A percentile compares a stretch with the other conserved stretches of the same genome.
These are phyloP conservation scores for Monilinia laxa DNA, from an alignment of 2,329 filamentous ascomycete genomes.

Conservation along the genomic window DNA sequence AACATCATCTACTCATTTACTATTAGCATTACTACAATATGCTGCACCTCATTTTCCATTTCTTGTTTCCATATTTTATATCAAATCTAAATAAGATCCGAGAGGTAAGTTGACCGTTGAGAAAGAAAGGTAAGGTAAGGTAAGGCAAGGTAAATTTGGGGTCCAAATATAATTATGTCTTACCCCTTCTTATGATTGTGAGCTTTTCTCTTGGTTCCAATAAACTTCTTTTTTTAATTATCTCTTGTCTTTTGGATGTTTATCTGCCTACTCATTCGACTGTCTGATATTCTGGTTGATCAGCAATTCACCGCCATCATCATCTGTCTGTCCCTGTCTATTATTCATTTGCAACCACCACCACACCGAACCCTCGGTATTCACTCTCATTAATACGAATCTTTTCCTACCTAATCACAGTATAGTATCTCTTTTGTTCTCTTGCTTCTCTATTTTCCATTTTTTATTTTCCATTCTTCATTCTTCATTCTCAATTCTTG, in stretches of 20 bases:
- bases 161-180: constrained; percentile 13
- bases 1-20: constrained; percentile 11
- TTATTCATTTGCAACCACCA: not conserved
- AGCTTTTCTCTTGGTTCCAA: constrained; percentile 12
- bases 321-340: constrained; percentile 6
- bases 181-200: not conserved
- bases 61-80: not conserved
- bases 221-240: constrained; percentile 10
- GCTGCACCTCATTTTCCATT: not conserved
- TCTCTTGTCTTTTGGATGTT: not conserved
- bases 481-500: not conserved
- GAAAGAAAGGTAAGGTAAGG: not conserved
- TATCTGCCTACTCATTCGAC: not conserved
- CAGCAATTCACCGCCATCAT: constrained; percentile 18
- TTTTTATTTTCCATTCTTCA: not conserved
- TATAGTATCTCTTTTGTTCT: not conserved
- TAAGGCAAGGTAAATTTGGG: not conserved
- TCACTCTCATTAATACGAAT: constrained; percentile 11
- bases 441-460: not conserved
- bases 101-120: not conserved
- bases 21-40: not conserved
- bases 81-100: not conserved
- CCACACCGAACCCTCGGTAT: not conserved
- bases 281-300: constrained; percentile 3
- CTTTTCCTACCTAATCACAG: not conserved